phyloP scores from a whole-genome alignment of 495 filamentous ascomycete species.

The Neurospora sp. region DNA sequence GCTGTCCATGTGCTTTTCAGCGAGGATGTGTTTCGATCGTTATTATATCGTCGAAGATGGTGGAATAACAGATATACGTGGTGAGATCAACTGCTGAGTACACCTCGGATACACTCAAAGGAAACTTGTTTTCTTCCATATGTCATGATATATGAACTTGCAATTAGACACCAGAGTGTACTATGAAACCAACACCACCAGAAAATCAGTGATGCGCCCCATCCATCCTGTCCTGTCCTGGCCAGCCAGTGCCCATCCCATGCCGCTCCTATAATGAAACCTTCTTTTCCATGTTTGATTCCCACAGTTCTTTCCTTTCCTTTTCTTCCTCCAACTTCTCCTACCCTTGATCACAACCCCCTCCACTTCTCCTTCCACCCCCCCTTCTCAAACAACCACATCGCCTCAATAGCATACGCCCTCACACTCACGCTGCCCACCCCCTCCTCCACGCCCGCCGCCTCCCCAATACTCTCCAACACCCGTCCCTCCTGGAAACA shows the following conservation, averaged over 20 bases:
- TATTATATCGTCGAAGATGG: neutral
- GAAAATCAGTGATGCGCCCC: neutral
- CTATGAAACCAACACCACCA: neutral
- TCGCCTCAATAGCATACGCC: constrained; percentile 77
- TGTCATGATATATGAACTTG: neutral
- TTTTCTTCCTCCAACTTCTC: too few species aligned
- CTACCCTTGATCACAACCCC: neutral
- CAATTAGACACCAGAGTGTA: neutral
- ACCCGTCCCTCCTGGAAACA: constrained; percentile 70
- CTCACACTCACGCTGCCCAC: constrained; percentile 51
- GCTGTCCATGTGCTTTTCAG: too few species aligned
- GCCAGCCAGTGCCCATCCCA: neutral
- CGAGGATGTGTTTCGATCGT: too few species aligned
- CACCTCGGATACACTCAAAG: too few species aligned
- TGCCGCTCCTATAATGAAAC: neutral
- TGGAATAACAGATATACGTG: too few species aligned
- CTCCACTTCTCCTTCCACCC: constrained; percentile 46
- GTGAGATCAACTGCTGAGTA: too few species aligned
- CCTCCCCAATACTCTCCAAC: constrained; percentile 59
- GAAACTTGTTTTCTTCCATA: neutral
- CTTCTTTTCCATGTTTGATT: neutral
- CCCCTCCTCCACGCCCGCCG: constrained; percentile 43
- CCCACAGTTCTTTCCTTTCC: neutral
- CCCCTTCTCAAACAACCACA: constrained; percentile 85
- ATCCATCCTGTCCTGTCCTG: neutral